Conservation (phyloP, 352 stramenopile genomes). For the Pythium plurisporium region DNA sequence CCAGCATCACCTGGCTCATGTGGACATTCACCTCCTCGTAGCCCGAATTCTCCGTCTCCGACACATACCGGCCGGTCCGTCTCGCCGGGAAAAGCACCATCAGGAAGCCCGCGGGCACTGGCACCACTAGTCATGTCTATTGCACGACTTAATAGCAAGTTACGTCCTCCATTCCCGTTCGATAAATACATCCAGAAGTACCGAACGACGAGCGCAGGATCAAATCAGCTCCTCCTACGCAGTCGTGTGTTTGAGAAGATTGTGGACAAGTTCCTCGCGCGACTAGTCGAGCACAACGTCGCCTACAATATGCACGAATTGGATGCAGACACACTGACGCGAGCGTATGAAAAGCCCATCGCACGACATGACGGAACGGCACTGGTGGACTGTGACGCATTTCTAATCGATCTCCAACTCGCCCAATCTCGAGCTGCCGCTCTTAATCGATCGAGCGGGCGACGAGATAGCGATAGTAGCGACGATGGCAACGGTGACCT, state of each 20-base stretch:
- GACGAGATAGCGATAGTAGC: constrained; percentile 21
- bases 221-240: constrained; percentile 39
- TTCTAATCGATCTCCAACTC: constrained; percentile 44
- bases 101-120: neutral
- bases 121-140: constrained; percentile 30
- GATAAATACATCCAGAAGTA: constrained; percentile 79
- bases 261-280: constrained; percentile 70
- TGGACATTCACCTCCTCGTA: constrained; percentile 5
- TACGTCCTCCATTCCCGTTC: constrained; percentile 56
- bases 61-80: constrained; percentile 6
- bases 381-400: constrained; percentile 44
- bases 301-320: constrained; percentile 68
- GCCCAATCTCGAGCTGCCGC: constrained; percentile 23
- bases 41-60: constrained; percentile 6
- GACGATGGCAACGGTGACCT: constrained; percentile 32
- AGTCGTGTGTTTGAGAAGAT: constrained; percentile 65
- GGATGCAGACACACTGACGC: constrained; percentile 40
- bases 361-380: neutral
- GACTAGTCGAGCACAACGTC: constrained; percentile 44
- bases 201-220: constrained; percentile 8
- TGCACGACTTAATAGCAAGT: constrained; percentile 38
- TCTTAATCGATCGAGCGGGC: constrained; percentile 1
- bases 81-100: neutral
- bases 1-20: neutral
- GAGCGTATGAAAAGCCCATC: constrained; percentile 1